Evolutionary conservation across 139 green algal species (phyloP).

Genomic region (Ettlia oleoabundans): DNA sequence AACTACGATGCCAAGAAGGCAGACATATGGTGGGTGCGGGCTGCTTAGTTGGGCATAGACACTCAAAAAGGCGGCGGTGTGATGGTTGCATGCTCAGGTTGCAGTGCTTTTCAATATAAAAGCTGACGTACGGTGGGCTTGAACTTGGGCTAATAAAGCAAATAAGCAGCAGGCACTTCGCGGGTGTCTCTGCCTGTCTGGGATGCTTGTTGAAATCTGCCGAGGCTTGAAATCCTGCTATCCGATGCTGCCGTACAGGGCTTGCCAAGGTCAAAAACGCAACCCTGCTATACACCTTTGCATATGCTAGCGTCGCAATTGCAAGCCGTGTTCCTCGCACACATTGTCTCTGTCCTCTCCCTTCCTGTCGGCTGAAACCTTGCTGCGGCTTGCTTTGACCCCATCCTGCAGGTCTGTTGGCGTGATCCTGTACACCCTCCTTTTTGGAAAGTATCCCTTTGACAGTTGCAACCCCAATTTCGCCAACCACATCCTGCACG

Average conservation of each 20-base stretch:
- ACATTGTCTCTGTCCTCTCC: neutral
- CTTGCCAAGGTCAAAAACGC: no score
- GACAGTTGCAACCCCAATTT: constrained; percentile 30
- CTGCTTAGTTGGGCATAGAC: constrained; percentile 55
- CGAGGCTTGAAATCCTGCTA: no score
- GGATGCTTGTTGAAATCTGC: no score
- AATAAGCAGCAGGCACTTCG: neutral
- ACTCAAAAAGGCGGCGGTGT: neutral
- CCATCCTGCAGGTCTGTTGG: constrained; percentile 42
- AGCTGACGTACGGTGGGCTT: neutral
- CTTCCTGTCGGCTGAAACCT: no score
- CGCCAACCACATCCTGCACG: constrained; percentile 33
- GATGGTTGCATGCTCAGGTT: neutral
- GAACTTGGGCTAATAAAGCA: neutral
- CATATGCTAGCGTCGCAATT: no score
- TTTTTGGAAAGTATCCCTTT: constrained; percentile 92
- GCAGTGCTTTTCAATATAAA: no score
- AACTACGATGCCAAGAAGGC: constrained; percentile 67
- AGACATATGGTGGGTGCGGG: constrained; percentile 56
- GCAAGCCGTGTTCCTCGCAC: neutral
- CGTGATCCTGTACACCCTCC: constrained; percentile 81
- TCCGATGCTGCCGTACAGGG: no score
- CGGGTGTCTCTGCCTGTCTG: no score
- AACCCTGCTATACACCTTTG: no score
- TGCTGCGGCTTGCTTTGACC: neutral